A percentile compares a stretch with the other conserved stretches of the same genome.
These are phyloP conservation scores for Cordyceps pruinosa DNA, from an alignment of 2,329 filamentous ascomycete genomes.

Conservation along the genomic window DNA sequence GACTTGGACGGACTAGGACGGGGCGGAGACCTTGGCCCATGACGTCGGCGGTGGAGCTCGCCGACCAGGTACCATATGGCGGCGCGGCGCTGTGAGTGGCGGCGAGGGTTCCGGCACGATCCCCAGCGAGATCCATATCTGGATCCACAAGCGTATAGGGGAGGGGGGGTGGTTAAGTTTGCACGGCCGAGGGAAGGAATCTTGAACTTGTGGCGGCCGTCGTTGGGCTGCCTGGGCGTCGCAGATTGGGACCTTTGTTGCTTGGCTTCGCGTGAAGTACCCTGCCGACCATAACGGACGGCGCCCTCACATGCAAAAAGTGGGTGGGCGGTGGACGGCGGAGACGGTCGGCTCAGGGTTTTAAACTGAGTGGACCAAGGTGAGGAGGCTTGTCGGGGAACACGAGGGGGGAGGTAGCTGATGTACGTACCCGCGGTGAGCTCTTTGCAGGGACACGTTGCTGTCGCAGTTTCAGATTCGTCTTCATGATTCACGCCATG, in stretches of 20 bases:
- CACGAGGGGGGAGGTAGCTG: background rate
- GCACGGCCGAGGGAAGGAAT: background rate
- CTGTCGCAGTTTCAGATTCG: background rate
- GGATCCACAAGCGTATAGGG: conserved; percentile 1
- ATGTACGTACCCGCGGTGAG: background rate
- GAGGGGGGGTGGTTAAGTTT: background rate
- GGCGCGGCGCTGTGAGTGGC: conserved; percentile 1
- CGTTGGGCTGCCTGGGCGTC: no score
- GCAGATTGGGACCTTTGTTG: no score
- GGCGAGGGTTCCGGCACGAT: conserved; percentile 11
- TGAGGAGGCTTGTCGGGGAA: background rate
- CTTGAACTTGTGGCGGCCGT: no score
- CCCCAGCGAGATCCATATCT: conserved; percentile 12
- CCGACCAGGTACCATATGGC: conserved; percentile 9
- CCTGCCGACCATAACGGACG: conserved; percentile 6
- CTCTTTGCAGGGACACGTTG: no score
- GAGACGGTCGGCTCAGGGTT: conserved; percentile 9
- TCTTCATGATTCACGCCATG: background rate
- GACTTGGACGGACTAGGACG: no score
- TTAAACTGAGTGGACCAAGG: conserved; percentile 10
- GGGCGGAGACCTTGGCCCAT: no score
- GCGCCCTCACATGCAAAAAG: conserved; percentile 3
- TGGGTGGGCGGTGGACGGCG: background rate
- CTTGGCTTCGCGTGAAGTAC: no score
- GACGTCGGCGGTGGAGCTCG: conserved; percentile 8